A percentile compares a stretch with the other conserved stretches of the same genome.
phyloP scores from a whole-genome alignment of 208 protist species.

The Crithidia sp. region DNA sequence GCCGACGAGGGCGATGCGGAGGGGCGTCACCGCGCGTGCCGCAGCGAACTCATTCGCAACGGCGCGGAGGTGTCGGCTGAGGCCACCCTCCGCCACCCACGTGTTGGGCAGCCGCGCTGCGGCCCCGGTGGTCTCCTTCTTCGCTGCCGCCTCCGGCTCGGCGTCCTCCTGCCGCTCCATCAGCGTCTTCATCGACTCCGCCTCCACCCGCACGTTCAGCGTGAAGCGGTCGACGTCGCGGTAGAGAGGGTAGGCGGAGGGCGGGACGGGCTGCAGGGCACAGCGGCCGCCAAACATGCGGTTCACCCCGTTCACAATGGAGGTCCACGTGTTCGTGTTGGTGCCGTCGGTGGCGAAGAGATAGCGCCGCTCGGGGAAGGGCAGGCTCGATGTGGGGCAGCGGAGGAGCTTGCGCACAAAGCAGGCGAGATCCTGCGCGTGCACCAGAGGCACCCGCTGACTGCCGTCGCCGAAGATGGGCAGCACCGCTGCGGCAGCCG shows the following conservation, averaged over 20 bases:
- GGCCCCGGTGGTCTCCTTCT: conserved; percentile 1
- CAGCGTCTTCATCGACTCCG: conserved; percentile 66
- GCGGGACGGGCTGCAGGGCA: conserved; percentile 48
- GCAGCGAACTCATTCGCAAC: conserved; percentile 82
- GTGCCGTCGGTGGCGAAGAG: conserved; percentile 89
- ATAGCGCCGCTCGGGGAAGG: conserved; percentile 81
- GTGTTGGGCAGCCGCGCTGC: conserved; percentile 24
- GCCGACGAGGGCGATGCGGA: conserved; percentile 87
- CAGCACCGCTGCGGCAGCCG: conserved; percentile 33
- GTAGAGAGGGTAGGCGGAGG: conserved; percentile 72
- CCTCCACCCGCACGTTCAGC: conserved; percentile 84
- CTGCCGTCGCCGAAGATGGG: conserved; percentile 88
- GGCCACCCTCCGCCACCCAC: conserved; percentile 84
- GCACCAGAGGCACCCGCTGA: conserved; percentile 92
- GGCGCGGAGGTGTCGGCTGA: conserved; percentile 67
- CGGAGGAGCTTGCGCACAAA: conserved; percentile 71
- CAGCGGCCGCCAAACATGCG: conserved; percentile 68
- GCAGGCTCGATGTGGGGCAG: conserved; percentile 52
- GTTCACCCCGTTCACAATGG: conserved; percentile 81
- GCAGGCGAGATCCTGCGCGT: conserved; percentile 92
- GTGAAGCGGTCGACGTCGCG: conserved; percentile 87
- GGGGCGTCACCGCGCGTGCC: conserved; percentile 66
- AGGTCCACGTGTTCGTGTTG: conserved; percentile 58
- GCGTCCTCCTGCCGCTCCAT: conserved; percentile 71
- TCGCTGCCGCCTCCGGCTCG: conserved; percentile 23